phyloP scores from a whole-genome alignment of 371 early-diverging fungal species.

The Aphelidium insulamus region DNA sequence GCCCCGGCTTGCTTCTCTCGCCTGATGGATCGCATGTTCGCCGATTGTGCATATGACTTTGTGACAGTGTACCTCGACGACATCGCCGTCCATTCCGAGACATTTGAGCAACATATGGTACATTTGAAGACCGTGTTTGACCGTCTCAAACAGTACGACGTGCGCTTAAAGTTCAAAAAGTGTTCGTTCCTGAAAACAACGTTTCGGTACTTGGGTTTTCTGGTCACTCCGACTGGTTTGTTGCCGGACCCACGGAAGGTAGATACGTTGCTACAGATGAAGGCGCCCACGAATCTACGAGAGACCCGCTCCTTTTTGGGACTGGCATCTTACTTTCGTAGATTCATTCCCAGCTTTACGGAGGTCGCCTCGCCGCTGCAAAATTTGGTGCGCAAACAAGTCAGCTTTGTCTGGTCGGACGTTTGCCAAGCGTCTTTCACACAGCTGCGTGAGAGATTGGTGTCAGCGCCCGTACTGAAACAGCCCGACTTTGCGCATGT shows the following conservation, averaged over 20 bases:
- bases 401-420: conserved; percentile 4
- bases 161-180: conserved; percentile 15
- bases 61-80: conserved; percentile 20
- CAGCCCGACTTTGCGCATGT: conserved; percentile 6
- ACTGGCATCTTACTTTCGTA: conserved; percentile 9
- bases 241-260: conserved; percentile 6
- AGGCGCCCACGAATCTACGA: conserved; percentile 3
- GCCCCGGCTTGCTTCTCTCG: conserved; percentile 15
- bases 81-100: conserved; percentile 13
- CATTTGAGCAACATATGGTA: conserved; percentile 10
- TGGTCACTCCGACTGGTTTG: conserved; percentile 9
- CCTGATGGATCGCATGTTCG: conserved; percentile 12
- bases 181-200: conserved; percentile 9
- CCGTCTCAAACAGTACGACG: conserved; percentile 6
- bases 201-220: conserved; percentile 14
- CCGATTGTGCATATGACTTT: conserved; percentile 7
- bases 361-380: conserved; percentile 4
- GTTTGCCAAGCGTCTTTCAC: conserved; percentile 7
- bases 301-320: conserved; percentile 12
- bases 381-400: conserved; percentile 6
- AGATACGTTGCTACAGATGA: conserved; percentile 3
- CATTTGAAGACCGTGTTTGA: conserved; percentile 13
- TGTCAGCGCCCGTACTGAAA: conserved; percentile 7
- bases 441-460: conserved; percentile 4
- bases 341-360: conserved; percentile 10